Conservation (phyloP, 2,329 filamentous ascomycete genomes). For the Blastomyces percursus region DNA sequence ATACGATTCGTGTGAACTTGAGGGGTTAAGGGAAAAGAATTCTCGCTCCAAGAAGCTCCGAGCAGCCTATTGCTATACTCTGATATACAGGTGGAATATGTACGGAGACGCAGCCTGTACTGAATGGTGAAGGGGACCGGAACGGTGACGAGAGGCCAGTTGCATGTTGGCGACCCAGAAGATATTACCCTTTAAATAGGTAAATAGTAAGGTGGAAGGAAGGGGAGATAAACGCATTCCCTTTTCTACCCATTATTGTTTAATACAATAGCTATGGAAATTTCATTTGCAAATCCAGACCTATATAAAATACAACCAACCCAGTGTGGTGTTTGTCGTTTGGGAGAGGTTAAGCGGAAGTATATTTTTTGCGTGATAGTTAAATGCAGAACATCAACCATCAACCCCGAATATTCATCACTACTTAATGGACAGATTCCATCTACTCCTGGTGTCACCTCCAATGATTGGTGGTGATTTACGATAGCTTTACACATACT, state of each 20-base stretch:
- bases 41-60: too few species aligned
- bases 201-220: background rate
- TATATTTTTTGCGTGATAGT: background rate
- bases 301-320: too few species aligned
- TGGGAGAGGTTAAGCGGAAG: background rate
- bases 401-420: background rate
- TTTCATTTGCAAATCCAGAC: background rate
- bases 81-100: background rate
- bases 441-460: background rate
- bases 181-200: background rate
- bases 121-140: background rate
- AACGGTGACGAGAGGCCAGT: background rate
- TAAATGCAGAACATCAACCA: background rate
- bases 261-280: background rate
- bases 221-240: background rate
- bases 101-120: background rate
- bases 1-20: constrained; percentile 38
- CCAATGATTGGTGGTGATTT: background rate
- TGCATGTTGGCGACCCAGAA: background rate
- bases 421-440: background rate
- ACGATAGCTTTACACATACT: background rate
- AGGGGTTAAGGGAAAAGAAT: background rate
- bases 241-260: too few species aligned
- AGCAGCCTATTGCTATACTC: background rate
- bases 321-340: too few species aligned